Evolutionary conservation across 805 yeast genomes (phyloP).

Genomic region (Wickerhamomyces mucosus): DNA sequence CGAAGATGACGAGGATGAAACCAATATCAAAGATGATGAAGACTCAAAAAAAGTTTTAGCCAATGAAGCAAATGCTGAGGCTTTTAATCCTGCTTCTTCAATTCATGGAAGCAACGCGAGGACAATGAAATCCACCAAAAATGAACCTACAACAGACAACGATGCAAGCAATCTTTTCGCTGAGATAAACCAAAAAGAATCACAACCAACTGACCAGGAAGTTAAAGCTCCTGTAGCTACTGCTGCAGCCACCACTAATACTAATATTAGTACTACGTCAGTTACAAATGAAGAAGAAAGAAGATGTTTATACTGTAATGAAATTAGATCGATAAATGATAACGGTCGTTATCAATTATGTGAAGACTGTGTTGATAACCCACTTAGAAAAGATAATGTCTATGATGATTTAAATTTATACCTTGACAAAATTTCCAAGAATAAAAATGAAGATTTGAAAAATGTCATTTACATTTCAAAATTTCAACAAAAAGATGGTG

Average conservation of each 20-base stretch:
- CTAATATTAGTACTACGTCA: neutral
- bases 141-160: no score
- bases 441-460: constrained; percentile 10
- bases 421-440: constrained; percentile 10
- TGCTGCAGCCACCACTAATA: neutral
- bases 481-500: constrained; percentile 6
- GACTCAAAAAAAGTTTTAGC: constrained; percentile 1
- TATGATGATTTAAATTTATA: constrained; percentile 15
- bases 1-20: constrained; percentile 1
- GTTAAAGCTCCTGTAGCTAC: no score
- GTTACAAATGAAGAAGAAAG: constrained; percentile 1
- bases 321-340: constrained; percentile 15
- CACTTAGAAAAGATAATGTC: constrained; percentile 16
- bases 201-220: no score
- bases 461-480: constrained; percentile 16
- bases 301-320: constrained; percentile 18
- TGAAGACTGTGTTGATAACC: constrained; percentile 18
- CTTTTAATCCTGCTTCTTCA: no score
- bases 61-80: constrained; percentile 1
- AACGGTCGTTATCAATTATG: constrained; percentile 20
- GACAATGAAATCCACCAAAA: no score
- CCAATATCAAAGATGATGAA: neutral
- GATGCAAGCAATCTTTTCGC: constrained; percentile 3
- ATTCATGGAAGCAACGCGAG: neutral
- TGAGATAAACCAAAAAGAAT: no score